These are phyloP conservation scores for Neopestalotiopsis rosae DNA, from an alignment of 2,329 filamentous ascomycete genomes.

Conservation along the genomic window DNA sequence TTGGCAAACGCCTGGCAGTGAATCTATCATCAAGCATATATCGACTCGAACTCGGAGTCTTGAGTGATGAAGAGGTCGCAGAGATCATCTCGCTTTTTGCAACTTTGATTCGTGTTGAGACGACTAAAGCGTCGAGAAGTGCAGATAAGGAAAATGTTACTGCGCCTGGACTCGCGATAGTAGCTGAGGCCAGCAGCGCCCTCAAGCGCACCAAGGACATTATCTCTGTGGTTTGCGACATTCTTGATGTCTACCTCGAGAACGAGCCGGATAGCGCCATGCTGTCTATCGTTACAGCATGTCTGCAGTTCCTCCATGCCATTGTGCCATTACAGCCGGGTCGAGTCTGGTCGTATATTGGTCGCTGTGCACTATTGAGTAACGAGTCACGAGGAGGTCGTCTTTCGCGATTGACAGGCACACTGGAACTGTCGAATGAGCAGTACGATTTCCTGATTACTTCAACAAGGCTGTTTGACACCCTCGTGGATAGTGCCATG, in stretches of 20 bases:
- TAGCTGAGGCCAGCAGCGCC: constrained; percentile 64
- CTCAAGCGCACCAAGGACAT: constrained; percentile 72
- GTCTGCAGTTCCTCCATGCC: constrained; percentile 79
- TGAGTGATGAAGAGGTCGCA: constrained; percentile 66
- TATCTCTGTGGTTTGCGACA: constrained; percentile 80
- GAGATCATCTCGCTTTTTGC: constrained; percentile 79
- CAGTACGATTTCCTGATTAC: constrained; percentile 79
- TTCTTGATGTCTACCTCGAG: constrained; percentile 75
- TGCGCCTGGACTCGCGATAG: constrained; percentile 50
- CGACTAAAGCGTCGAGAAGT: constrained; percentile 39
- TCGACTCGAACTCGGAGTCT: constrained; percentile 55
- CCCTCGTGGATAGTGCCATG: constrained; percentile 77
- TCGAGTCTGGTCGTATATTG: constrained; percentile 88
- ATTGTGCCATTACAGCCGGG: constrained; percentile 78
- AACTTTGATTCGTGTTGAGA: constrained; percentile 66
- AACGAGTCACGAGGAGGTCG: constrained; percentile 77
- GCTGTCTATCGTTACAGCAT: constrained; percentile 71
- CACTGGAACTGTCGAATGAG: constrained; percentile 77
- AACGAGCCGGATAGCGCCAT: constrained; percentile 67
- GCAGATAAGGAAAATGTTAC: constrained; percentile 27
- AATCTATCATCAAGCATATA: constrained; percentile 64
- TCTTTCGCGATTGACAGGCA: constrained; percentile 79
- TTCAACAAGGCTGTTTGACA: constrained; percentile 75
- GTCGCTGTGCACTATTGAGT: constrained; percentile 79
- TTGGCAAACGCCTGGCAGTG: constrained; percentile 77